A percentile compares a stretch with the other conserved stretches of the same genome.
Conservation (phyloP, 257 asterid genomes). For the Salvia hispanica region DNA sequence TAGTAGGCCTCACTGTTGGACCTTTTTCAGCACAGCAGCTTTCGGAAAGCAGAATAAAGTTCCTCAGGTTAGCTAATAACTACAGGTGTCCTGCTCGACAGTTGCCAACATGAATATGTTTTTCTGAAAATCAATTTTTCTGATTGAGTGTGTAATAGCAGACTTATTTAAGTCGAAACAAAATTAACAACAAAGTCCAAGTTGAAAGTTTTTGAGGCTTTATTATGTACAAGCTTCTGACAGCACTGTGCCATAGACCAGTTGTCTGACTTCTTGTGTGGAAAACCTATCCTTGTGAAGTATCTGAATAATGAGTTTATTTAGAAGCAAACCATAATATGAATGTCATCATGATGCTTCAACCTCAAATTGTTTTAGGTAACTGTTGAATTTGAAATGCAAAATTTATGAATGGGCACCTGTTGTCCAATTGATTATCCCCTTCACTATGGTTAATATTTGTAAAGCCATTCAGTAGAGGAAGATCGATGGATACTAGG, state of each 20-base stretch:
- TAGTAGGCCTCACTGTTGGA: constrained; percentile 80
- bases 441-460: neutral
- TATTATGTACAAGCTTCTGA: neutral
- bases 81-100: neutral
- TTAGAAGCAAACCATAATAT: neutral
- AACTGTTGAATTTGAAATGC: neutral
- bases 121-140: neutral
- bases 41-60: constrained; percentile 84
- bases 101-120: constrained; percentile 1
- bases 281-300: neutral
- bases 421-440: neutral
- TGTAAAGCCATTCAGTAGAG: constrained; percentile 6
- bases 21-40: constrained; percentile 80
- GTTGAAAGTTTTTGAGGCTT: constrained; percentile 11
- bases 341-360: neutral
- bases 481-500: neutral
- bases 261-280: neutral
- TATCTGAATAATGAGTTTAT: neutral
- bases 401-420: neutral
- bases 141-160: neutral
- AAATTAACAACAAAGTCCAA: constrained; percentile 3
- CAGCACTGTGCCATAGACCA: neutral
- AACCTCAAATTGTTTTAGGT: neutral
- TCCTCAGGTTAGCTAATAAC: constrained; percentile 71
- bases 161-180: neutral